These are phyloP conservation scores for Trametes maxima DNA, from an alignment of 768 basidiomycete species.

Conservation along the genomic window DNA sequence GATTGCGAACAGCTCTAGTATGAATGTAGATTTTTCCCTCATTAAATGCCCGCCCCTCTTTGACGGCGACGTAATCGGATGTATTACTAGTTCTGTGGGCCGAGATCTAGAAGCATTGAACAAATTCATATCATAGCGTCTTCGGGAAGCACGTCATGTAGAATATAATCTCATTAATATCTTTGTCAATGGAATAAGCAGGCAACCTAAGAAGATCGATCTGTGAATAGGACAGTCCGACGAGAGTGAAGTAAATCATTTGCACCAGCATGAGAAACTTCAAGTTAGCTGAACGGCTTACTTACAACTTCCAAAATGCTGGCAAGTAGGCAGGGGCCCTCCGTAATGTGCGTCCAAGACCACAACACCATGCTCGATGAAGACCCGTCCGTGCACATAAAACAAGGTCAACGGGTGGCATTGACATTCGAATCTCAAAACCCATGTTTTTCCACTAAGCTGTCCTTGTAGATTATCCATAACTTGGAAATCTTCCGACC, in stretches of 20 bases:
- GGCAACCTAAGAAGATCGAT: too few relatives aligned
- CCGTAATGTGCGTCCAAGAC: neutral
- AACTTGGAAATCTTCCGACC: constrained; percentile 55
- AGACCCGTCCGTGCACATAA: neutral
- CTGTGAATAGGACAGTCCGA: too few relatives aligned
- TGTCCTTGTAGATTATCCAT: constrained; percentile 58
- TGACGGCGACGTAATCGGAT: neutral
- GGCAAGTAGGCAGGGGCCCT: too few relatives aligned
- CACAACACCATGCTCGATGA: neutral
- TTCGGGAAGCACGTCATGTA: too few relatives aligned
- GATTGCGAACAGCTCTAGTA: constrained; percentile 5
- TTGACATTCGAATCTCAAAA: neutral
- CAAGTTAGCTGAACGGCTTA: too few relatives aligned
- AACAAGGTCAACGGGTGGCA: neutral
- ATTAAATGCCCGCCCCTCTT: too few relatives aligned
- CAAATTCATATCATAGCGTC: neutral
- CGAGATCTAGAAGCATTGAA: neutral
- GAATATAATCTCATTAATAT: too few relatives aligned
- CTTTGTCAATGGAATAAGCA: too few relatives aligned
- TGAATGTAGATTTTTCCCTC: constrained; percentile 1
- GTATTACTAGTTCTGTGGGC: neutral
- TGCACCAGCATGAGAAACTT: too few relatives aligned
- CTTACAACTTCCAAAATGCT: too few relatives aligned
- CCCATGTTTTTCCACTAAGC: constrained; percentile 32
- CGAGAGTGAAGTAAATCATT: too few relatives aligned